These are phyloP conservation scores for Eremothecium gossypii DNA, from an alignment of 1,139 yeast species.

Conservation along the genomic window DNA sequence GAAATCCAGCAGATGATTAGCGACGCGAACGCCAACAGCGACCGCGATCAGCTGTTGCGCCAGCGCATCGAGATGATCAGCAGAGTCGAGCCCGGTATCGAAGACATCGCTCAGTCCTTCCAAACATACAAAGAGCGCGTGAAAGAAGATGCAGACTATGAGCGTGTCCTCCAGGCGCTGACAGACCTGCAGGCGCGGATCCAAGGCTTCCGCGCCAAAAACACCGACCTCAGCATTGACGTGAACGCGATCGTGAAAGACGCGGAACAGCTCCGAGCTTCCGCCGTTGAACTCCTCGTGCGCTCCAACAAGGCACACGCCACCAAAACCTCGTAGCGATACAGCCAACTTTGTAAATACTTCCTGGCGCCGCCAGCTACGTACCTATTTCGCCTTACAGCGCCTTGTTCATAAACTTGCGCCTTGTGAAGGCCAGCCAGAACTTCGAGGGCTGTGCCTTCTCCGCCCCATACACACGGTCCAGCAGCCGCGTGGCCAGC, in stretches of 20 bases:
- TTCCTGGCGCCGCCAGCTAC: background rate
- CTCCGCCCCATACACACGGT: constrained; percentile 57
- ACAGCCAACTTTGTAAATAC: background rate
- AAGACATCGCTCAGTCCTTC: constrained; percentile 47
- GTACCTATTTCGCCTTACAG: constrained; percentile 22
- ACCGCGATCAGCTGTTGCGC: constrained; percentile 27
- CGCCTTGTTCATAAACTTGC: constrained; percentile 87
- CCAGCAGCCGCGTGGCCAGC: constrained; percentile 69
- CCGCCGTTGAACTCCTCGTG: background rate
- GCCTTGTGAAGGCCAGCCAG: constrained; percentile 94
- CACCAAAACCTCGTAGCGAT: background rate
- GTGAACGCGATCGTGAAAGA: constrained; percentile 33
- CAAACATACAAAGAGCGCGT: constrained; percentile 34
- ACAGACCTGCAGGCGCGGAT: constrained; percentile 26
- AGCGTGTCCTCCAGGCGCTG: constrained; percentile 24
- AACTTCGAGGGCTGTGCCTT: constrained; percentile 53
- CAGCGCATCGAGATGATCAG: constrained; percentile 30
- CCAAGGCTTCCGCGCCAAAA: constrained; percentile 35
- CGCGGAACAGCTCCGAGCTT: constrained; percentile 37
- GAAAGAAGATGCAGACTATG: constrained; percentile 35
- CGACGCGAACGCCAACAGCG: constrained; percentile 34
- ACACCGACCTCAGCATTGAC: constrained; percentile 29
- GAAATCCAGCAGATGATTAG: constrained; percentile 50
- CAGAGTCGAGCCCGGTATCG: constrained; percentile 47
- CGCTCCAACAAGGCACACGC: background rate